These are phyloP conservation scores for Pulicaria dysenterica DNA, from an alignment of 129 eudicot species.

Conservation along the genomic window DNA sequence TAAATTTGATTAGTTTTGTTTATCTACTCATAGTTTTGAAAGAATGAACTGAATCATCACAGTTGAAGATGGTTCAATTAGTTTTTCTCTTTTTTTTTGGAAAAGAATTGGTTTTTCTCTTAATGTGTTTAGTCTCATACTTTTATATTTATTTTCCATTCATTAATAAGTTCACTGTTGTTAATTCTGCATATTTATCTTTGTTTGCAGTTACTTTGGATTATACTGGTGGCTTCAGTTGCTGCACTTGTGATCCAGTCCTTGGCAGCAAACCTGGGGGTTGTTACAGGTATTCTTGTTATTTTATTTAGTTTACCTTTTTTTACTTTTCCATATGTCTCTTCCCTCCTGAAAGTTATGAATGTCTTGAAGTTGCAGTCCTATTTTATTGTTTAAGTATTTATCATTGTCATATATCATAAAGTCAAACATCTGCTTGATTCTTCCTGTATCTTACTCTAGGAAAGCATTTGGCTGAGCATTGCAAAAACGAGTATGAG, in stretches of 20 bases:
- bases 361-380: background rate
- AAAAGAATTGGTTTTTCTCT: background rate
- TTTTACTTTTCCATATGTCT: background rate
- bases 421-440: background rate
- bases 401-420: background rate
- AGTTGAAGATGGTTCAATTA: too few species aligned
- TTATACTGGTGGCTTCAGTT: constrained; percentile 82
- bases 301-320: background rate
- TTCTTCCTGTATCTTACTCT: constrained; percentile 20
- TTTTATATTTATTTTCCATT: background rate
- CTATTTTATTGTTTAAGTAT: background rate
- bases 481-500: constrained; percentile 83
- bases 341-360: background rate
- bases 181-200: constrained; percentile 2
- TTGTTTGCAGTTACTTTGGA: constrained; percentile 84
- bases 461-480: constrained; percentile 99
- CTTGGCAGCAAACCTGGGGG: constrained; percentile 93
- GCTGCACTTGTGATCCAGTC: constrained; percentile 95
- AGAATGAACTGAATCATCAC: too few species aligned
- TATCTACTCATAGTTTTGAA: too few species aligned
- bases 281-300: constrained; percentile 74
- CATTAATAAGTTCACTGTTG: background rate
- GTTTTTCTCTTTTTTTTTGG: too few species aligned
- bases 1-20: too few species aligned
- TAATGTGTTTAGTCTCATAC: background rate